phyloP scores from a whole-genome alignment of 1,284 basidiomycete species.

The Ustilago nuda region DNA sequence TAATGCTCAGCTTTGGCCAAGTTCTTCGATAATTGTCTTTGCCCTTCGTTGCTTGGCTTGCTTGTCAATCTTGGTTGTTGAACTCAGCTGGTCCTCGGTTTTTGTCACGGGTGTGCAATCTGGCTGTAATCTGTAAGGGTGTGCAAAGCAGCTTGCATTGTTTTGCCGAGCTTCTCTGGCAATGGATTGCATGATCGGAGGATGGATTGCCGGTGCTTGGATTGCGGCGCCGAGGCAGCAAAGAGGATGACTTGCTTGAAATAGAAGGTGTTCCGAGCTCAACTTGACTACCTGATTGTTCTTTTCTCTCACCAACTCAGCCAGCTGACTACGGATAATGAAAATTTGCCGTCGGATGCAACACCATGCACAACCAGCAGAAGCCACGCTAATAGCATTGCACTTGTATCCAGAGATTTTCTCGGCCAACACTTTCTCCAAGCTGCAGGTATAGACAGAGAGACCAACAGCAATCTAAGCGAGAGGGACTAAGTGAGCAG shows the following conservation, averaged over 20 bases:
- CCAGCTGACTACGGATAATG: neutral
- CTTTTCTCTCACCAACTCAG: slow-evolving; percentile 3
- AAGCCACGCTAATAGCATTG: neutral
- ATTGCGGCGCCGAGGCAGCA: neutral
- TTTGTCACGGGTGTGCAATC: neutral
- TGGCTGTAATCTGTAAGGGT: neutral
- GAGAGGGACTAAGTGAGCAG: neutral
- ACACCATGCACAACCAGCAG: neutral
- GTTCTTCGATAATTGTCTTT: neutral
- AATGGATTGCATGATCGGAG: neutral
- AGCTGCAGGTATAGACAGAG: neutral
- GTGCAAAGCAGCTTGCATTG: neutral
- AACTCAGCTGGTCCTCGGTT: neutral
- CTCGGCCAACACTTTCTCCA: too few species aligned
- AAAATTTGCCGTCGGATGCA: slow-evolving; percentile 6
- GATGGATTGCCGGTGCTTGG: slow-evolving; percentile 4
- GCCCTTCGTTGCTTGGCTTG: neutral
- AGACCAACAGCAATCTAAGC: slow-evolving; percentile 7
- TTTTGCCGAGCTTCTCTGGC: neutral
- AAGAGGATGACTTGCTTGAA: neutral
- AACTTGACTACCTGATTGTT: neutral
- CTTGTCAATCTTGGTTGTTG: neutral
- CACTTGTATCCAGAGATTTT: too few species aligned
- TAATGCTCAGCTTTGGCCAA: neutral
- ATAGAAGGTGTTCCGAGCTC: slow-evolving; percentile 4